Percentiles rank a stretch among this genome's conserved stretches.
phyloP scores from a whole-genome alignment of 192 early-diverging fungal species.

The Linnemannia zychae region DNA sequence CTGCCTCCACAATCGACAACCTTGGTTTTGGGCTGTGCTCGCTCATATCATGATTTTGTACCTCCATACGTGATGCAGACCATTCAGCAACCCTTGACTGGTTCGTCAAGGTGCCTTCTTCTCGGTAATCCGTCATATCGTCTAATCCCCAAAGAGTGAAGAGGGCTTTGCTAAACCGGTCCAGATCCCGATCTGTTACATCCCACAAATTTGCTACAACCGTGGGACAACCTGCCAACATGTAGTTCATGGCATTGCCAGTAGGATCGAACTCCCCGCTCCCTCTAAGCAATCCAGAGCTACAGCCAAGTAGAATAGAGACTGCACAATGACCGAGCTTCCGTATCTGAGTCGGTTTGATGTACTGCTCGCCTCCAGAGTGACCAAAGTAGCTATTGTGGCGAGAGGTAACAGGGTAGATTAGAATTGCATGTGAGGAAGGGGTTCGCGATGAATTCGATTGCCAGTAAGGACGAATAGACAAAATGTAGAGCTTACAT shows the following conservation, averaged over 20 bases:
- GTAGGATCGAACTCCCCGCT: slow-evolving; percentile 91
- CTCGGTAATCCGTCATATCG: not conserved
- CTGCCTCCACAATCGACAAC: slow-evolving; percentile 81
- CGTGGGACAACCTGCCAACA: slow-evolving; percentile 87
- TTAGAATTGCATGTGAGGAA: not conserved
- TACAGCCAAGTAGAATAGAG: slow-evolving; percentile 93
- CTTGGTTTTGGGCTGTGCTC: not conserved
- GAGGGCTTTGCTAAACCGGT: slow-evolving; percentile 83
- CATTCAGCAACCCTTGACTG: not conserved
- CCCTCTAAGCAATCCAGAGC: slow-evolving; percentile 82
- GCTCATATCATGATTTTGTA: not conserved
- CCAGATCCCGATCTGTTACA: slow-evolving; percentile 97
- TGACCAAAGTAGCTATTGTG: slow-evolving; percentile 91
- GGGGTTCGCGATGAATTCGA: too few relatives aligned
- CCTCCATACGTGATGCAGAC: not conserved
- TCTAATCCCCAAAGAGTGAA: slow-evolving; percentile 82
- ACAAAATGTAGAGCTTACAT: slow-evolving; percentile 58
- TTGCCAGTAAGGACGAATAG: too few relatives aligned
- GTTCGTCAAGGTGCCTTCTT: not conserved
- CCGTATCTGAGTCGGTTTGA: slow-evolving; percentile 75
- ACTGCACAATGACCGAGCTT: slow-evolving; percentile 79
- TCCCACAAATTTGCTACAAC: slow-evolving; percentile 98
- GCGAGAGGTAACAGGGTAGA: not conserved
- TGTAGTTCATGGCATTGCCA: slow-evolving; percentile 87
- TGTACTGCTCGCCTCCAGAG: slow-evolving; percentile 90